phyloP scores from a whole-genome alignment of 2,329 filamentous ascomycete genomes.

The Aureobasidium sp. region DNA sequence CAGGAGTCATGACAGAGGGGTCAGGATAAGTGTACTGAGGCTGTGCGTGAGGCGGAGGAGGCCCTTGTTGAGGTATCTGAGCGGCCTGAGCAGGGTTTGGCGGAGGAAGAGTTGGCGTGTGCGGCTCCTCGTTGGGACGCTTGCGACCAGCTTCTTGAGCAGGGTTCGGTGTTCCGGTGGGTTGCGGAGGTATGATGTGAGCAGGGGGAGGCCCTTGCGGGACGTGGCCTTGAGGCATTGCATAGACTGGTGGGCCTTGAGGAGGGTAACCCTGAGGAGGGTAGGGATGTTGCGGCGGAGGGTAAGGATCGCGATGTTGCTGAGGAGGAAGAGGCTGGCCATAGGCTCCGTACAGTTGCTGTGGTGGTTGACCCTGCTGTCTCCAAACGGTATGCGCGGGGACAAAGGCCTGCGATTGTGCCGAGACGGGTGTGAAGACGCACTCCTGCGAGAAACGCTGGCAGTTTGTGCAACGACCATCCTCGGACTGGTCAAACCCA shows the following conservation, averaged over 20 bases:
- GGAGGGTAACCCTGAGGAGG: conserved; percentile 11
- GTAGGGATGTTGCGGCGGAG: conserved; percentile 12
- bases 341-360: conserved; percentile 43
- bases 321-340: conserved; percentile 40
- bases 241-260: conserved; percentile 9
- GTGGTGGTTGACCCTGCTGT: conserved; percentile 32
- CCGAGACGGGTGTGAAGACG: conserved; percentile 67
- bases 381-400: conserved; percentile 59
- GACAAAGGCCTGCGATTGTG: conserved; percentile 65
- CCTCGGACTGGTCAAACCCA: conserved; percentile 61
- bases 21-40: conserved; percentile 35
- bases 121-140: conserved; percentile 40
- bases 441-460: conserved; percentile 67
- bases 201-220: conserved; percentile 1
- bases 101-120: conserved; percentile 42
- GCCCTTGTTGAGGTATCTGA: conserved; percentile 23
- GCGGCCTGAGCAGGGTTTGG: conserved; percentile 37
- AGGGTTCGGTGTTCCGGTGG: conserved; percentile 16
- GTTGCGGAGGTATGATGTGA: conserved; percentile 4
- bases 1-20: conserved; percentile 34
- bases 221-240: not conserved
- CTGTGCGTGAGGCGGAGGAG: not conserved
- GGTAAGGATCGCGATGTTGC: conserved; percentile 24
- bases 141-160: conserved; percentile 32
- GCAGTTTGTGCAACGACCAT: conserved; percentile 65